phyloP scores from a whole-genome alignment of 2,329 filamentous ascomycete species.

The Microsporum ferrugineum region DNA sequence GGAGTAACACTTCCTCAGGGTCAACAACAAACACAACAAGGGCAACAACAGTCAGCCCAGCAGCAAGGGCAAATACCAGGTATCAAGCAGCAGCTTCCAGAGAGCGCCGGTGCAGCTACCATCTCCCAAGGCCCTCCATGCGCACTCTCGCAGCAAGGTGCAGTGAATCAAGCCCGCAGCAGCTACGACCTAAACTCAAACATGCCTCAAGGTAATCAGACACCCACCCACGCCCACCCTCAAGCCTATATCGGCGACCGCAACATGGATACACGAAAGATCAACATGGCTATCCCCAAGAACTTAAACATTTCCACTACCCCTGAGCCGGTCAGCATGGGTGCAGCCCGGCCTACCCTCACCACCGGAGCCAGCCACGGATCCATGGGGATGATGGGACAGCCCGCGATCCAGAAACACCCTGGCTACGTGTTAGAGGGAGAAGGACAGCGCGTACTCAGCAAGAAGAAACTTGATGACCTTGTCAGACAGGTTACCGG shows the following conservation, averaged over 20 bases:
- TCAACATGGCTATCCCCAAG: conserved; percentile 75
- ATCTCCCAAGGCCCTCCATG: conserved; percentile 29
- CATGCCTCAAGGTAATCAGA: conserved; percentile 15
- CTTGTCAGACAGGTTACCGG: conserved; percentile 89
- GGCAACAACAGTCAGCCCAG: conserved; percentile 17
- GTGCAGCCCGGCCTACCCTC: conserved; percentile 65
- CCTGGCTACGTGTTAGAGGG: conserved; percentile 79
- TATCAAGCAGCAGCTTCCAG: conserved; percentile 23
- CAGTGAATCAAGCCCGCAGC: conserved; percentile 35
- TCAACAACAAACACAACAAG: conserved; percentile 14
- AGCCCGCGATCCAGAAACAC: conserved; percentile 71
- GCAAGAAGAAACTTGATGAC: conserved; percentile 95
- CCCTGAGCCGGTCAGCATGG: conserved; percentile 65
- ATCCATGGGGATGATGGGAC: conserved; percentile 70
- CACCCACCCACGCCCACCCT: conserved; percentile 32
- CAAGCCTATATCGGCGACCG: conserved; percentile 25
- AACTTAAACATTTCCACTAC: conserved; percentile 55
- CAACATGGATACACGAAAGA: conserved; percentile 35
- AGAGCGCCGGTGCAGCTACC: conserved; percentile 23
- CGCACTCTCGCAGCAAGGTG: conserved; percentile 36
- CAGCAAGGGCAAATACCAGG: conserved; percentile 21
- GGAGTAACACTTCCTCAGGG: conserved; percentile 9
- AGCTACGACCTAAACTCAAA: conserved; percentile 27
- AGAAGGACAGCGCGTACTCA: conserved; percentile 85
- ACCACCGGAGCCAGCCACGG: conserved; percentile 63